A percentile compares a stretch with the other conserved stretches of the same genome.
These are phyloP conservation scores for Cyclostephanos tholiformis DNA, from an alignment of 108 stramenopile species.

Conservation along the genomic window DNA sequence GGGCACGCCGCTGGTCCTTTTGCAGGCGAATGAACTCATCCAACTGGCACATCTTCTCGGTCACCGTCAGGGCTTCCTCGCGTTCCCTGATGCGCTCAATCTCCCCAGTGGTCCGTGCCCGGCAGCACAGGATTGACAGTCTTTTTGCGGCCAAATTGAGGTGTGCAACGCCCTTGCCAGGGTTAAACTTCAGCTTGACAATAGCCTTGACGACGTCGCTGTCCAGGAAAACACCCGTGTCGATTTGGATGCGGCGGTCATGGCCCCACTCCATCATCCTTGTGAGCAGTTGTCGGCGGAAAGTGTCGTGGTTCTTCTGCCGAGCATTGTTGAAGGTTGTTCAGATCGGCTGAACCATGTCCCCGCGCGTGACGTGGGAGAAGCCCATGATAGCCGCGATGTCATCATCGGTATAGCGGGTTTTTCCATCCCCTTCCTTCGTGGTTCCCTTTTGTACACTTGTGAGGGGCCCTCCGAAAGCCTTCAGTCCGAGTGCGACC, in stretches of 20 bases:
- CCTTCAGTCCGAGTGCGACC: too few relatives aligned
- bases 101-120: constrained; percentile 2
- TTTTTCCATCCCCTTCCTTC: too few relatives aligned
- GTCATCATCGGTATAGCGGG: too few relatives aligned
- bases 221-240: background rate
- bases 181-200: background rate
- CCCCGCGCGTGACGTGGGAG: background rate
- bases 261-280: background rate
- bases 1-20: background rate
- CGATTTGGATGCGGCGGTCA: background rate
- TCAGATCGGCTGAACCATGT: background rate
- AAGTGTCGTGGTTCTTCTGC: background rate
- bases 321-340: background rate
- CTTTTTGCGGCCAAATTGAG: background rate
- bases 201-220: background rate
- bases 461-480: too few relatives aligned
- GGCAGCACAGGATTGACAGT: background rate
- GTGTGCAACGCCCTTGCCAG: background rate
- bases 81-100: background rate
- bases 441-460: too few relatives aligned
- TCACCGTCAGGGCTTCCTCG: background rate
- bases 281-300: background rate
- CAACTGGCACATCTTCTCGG: background rate
- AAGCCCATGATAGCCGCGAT: background rate
- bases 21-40: background rate